A percentile compares a stretch with the other conserved stretches of the same genome.
Conservation (phyloP, 2,329 filamentous ascomycete species). For the Magnaporthales sp. region DNA sequence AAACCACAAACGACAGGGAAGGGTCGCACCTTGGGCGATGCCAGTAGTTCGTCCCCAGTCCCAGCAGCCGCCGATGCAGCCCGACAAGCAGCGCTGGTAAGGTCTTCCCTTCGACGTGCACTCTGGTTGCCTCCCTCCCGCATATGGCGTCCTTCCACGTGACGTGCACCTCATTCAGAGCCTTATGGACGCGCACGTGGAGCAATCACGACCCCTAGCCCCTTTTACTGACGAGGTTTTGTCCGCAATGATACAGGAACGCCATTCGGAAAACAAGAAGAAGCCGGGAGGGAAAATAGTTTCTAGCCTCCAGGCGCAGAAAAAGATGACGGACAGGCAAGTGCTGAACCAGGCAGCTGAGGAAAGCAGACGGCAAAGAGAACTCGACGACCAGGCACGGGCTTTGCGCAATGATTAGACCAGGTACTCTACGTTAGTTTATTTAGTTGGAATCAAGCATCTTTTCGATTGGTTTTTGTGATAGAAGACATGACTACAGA, state of each 20-base stretch:
- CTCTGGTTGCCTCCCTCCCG: too few relatives aligned
- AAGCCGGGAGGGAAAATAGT: slow-evolving; percentile 61
- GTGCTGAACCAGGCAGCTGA: slow-evolving; percentile 60
- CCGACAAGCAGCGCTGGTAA: slow-evolving; percentile 53
- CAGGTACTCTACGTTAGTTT: background rate
- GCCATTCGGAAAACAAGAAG: slow-evolving; percentile 13
- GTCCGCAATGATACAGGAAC: background rate
- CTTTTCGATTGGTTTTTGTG: background rate
- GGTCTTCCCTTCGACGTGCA: too few relatives aligned
- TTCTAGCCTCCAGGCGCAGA: slow-evolving; percentile 64
- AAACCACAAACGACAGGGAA: slow-evolving; percentile 39
- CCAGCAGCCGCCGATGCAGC: slow-evolving; percentile 47
- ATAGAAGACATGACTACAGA: background rate
- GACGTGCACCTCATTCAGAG: background rate
- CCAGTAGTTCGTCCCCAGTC: slow-evolving; percentile 13
- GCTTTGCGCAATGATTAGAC: slow-evolving; percentile 48
- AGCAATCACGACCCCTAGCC: background rate
- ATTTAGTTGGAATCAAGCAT: background rate
- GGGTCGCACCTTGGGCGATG: slow-evolving; percentile 56
- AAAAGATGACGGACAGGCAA: slow-evolving; percentile 61
- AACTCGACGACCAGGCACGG: slow-evolving; percentile 55
- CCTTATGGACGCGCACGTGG: slow-evolving; percentile 15
- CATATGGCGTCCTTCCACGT: too few relatives aligned
- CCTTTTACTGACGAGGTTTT: background rate
- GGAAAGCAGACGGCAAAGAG: slow-evolving; percentile 55